Conservation (phyloP, 2,329 filamentous ascomycete species). For the Leptographium galeiforme region DNA sequence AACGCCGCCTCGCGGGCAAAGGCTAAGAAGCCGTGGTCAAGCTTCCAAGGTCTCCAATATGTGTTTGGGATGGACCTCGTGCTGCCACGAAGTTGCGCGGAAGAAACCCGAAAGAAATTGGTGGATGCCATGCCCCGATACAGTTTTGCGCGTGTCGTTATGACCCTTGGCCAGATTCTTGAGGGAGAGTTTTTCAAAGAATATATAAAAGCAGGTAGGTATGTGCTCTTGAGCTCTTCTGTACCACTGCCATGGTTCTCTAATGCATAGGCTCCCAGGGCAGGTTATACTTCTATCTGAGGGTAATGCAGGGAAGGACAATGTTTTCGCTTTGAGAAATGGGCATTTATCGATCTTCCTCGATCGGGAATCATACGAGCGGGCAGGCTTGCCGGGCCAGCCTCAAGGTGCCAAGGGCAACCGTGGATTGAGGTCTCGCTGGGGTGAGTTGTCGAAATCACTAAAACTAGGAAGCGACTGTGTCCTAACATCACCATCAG, state of each 20-base stretch:
- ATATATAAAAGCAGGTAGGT: constrained; percentile 64
- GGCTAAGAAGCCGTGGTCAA: constrained; percentile 62
- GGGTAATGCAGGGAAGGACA: constrained; percentile 56
- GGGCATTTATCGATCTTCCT: constrained; percentile 65
- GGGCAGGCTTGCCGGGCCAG: constrained; percentile 65
- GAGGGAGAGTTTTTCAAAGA: constrained; percentile 66
- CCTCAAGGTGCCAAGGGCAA: constrained; percentile 46
- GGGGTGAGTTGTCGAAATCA: constrained; percentile 37
- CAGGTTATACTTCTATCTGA: constrained; percentile 75
- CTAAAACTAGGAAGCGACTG: too few relatives aligned
- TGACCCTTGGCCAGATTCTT: constrained; percentile 60
- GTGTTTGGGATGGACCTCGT: constrained; percentile 49
- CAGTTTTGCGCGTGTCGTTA: constrained; percentile 53
- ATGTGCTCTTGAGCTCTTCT: background rate
- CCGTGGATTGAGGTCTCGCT: constrained; percentile 53
- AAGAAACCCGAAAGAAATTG: constrained; percentile 39
- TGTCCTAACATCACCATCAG: constrained; percentile 25
- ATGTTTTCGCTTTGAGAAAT: constrained; percentile 56
- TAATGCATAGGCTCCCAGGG: constrained; percentile 30
- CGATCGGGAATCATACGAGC: constrained; percentile 70
- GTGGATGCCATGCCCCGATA: constrained; percentile 18
- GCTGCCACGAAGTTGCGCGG: constrained; percentile 51
- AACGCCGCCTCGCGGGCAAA: background rate
- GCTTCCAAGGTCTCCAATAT: constrained; percentile 51
- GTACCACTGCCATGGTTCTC: background rate